Conservation (phyloP, 805 yeast species). For the Komagataella kurtzmanii region DNA sequence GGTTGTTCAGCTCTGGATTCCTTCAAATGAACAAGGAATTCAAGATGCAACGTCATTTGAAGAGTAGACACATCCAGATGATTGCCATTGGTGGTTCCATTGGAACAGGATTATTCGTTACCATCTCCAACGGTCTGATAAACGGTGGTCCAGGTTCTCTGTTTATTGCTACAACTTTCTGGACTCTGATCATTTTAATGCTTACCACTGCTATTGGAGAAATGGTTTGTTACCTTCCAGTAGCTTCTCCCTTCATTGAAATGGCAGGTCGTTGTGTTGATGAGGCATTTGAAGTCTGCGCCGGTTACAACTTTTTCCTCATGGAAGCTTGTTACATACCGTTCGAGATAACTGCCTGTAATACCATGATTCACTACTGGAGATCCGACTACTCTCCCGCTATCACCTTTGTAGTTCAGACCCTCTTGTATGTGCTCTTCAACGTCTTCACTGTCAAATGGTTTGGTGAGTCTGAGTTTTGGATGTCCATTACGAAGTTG, state of each 20-base stretch:
- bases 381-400: slow-evolving; percentile 33
- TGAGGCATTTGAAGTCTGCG: slow-evolving; percentile 20
- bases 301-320: slow-evolving; percentile 24
- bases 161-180: slow-evolving; percentile 17
- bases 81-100: slow-evolving; percentile 27
- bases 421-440: slow-evolving; percentile 25
- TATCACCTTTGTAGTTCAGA: slow-evolving; percentile 27
- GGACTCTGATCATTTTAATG: slow-evolving; percentile 19
- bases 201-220: slow-evolving; percentile 22
- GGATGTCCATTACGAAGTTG: slow-evolving; percentile 31
- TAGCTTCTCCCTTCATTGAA: slow-evolving; percentile 22
- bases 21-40: not conserved
- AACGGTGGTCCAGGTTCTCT: slow-evolving; percentile 22
- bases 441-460: slow-evolving; percentile 33
- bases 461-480: slow-evolving; percentile 39
- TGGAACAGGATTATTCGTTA: slow-evolving; percentile 24
- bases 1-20: not conserved
- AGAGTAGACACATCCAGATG: slow-evolving; percentile 22
- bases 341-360: slow-evolving; percentile 32
- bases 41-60: slow-evolving; percentile 24
- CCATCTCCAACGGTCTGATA: slow-evolving; percentile 20
- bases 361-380: slow-evolving; percentile 43
- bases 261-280: slow-evolving; percentile 25
- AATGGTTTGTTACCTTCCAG: slow-evolving; percentile 22
- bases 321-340: slow-evolving; percentile 33